Evolutionary conservation across 345 rosid species (phyloP).

Genomic region (Arabis hirsuta): DNA sequence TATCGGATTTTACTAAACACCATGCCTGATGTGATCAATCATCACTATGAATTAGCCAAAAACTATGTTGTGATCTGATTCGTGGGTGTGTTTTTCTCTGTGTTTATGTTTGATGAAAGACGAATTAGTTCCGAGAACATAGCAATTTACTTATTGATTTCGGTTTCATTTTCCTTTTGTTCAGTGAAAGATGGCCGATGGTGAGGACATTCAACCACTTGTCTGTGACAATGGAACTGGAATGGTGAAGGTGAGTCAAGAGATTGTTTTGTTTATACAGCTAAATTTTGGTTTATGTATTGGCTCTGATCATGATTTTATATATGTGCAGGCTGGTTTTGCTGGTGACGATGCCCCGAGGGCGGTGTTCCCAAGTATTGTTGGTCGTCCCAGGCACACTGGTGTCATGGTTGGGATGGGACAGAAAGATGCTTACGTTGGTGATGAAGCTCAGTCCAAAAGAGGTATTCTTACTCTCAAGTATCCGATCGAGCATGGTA

Average conservation of each 20-base stretch:
- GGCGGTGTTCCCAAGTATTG: conserved; percentile 70
- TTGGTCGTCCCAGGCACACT: conserved; percentile 69
- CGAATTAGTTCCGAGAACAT: no score
- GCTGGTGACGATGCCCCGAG: conserved; percentile 73
- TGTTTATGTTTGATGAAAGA: background rate
- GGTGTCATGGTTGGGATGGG: conserved; percentile 80
- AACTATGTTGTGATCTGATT: background rate
- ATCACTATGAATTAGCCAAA: background rate
- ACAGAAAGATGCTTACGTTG: conserved; percentile 69
- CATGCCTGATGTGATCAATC: background rate
- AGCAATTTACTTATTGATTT: background rate
- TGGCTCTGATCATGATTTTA: background rate
- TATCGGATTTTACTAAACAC: background rate
- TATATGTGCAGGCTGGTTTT: conserved; percentile 53
- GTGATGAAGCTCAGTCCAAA: conserved; percentile 71
- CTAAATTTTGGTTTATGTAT: background rate
- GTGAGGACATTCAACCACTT: conserved; percentile 85
- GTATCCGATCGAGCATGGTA: conserved; percentile 69
- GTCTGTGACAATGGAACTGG: conserved; percentile 77
- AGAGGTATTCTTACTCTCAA: conserved; percentile 69
- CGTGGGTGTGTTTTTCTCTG: background rate
- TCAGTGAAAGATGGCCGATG: conserved; percentile 76
- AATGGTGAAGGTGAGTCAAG: conserved; percentile 63
- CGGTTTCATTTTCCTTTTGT: background rate
- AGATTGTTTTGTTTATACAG: background rate